Base-by-base conservation (phyloP, 345 rosid genomes). In the Alliaria petiolata region DNA sequence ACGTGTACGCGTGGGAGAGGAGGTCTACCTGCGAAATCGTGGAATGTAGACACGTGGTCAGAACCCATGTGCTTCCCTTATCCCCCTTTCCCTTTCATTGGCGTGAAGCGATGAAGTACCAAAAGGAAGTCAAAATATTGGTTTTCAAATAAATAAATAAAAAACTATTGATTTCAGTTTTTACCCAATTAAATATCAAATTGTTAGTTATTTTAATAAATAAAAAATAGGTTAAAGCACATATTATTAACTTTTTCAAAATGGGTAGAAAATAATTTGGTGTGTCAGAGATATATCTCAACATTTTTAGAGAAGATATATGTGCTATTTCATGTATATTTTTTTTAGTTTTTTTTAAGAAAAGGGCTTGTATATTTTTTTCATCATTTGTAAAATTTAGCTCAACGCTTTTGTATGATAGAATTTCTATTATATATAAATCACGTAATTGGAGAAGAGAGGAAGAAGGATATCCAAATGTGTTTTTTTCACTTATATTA, bases 31-130 rank as follows among this genome's bases (percentile, higher is more conserved):
- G 16, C 40, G 15, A 44, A 45, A 25, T 43, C 9, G 55, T 54
- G 34, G 17, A 54, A 28, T 3, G 13, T 44, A 43, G 76, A 72
- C 76, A 72, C 76, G 70, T 64, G 71, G 52, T 64, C 13, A 36
- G 3, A 39, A 55, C 76, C 69, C 76, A 72, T 72, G 76, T 72
- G 70, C 50, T 64, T 54, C 39, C 22, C 70, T 62, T 62, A 44
- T 63, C 31, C 6, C 7, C 25, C 47, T 65, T 65, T 34, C 46
- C n/a, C 44, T 35, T 54, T 49, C 76, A 33, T 33, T 63, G 76
- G 76, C 57, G 16, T 52, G 45, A 26, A 15, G 58, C 67, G 20
- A 19, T 28, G 15, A 31, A 56, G 43, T 34, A 56, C 42, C 22
- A 13, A 40, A 34, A 58, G 4, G 3, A n/a, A 36, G 45, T 58